Conservation (phyloP, 495 filamentous ascomycete genomes). For the Pyrenula aspistea region DNA sequence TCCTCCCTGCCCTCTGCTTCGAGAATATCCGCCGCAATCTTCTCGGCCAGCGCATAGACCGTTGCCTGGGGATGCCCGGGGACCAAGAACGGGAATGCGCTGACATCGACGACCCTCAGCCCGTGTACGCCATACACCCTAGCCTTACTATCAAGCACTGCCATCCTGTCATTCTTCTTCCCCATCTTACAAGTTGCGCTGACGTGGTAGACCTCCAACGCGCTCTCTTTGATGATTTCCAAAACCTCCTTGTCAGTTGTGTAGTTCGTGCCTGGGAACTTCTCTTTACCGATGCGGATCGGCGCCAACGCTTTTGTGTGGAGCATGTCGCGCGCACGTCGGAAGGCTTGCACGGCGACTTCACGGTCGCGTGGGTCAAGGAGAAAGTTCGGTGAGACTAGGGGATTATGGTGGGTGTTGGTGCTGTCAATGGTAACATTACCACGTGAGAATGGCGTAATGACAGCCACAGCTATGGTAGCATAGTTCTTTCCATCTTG, state of each 20-base stretch:
- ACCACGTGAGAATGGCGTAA: conserved; percentile 40
- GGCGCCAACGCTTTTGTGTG: conserved; percentile 24
- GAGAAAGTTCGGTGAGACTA: conserved; percentile 45
- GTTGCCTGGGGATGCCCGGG: conserved; percentile 43
- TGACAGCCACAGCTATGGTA: conserved; percentile 24
- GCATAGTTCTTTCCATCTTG: conserved; percentile 32
- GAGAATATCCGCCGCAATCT: conserved; percentile 45
- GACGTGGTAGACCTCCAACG: conserved; percentile 38
- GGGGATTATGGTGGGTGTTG: conserved; percentile 28
- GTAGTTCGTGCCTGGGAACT: conserved; percentile 31
- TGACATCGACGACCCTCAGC: conserved; percentile 42
- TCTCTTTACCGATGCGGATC: conserved; percentile 32
- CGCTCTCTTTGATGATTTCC: conserved; percentile 21
- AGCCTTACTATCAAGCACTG: conserved; percentile 40
- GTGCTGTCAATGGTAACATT: conserved; percentile 37
- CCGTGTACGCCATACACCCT: conserved; percentile 38
- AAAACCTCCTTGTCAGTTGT: conserved; percentile 41
- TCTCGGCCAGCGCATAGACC: conserved; percentile 48
- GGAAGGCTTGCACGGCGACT: conserved; percentile 39
- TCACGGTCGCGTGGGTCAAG: conserved; percentile 33
- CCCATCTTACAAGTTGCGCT: conserved; percentile 44
- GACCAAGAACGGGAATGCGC: conserved; percentile 32
- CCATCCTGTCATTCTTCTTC: conserved; percentile 23
- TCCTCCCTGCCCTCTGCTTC: background rate
- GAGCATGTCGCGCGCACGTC: conserved; percentile 34